Conservation (phyloP, 805 yeast genomes). For the Kurtzmaniella cleridarum region DNA sequence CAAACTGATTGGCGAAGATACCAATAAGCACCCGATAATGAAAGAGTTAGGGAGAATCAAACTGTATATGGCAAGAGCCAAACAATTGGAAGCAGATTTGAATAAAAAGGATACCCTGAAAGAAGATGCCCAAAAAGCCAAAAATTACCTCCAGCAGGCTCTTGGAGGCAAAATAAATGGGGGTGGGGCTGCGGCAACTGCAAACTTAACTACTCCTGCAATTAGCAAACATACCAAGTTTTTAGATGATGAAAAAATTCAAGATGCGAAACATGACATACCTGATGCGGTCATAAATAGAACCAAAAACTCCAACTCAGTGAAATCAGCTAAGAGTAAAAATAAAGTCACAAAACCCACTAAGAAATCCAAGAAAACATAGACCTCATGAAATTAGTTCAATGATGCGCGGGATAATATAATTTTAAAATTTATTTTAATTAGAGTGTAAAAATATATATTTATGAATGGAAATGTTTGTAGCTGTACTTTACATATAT, state of each 20-base stretch:
- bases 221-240: constrained; percentile 39
- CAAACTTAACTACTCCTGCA: constrained; percentile 26
- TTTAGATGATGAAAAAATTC: constrained; percentile 11
- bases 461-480: too few relatives aligned
- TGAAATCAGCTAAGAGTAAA: neutral
- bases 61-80: constrained; percentile 57
- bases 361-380: neutral
- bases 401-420: too few relatives aligned
- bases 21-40: constrained; percentile 59
- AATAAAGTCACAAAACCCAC: neutral
- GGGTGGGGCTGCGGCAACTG: constrained; percentile 27
- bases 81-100: constrained; percentile 26
- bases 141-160: constrained; percentile 41
- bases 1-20: constrained; percentile 53
- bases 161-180: constrained; percentile 29
- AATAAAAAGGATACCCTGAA: constrained; percentile 13
- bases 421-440: too few relatives aligned
- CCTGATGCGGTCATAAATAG: neutral
- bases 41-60: constrained; percentile 62
- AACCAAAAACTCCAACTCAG: neutral
- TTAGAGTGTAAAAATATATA: too few relatives aligned
- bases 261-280: constrained; percentile 1
- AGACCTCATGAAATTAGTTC: neutral
- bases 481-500: neutral
- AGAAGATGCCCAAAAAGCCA: constrained; percentile 38